Evolutionary conservation across 768 basidiomycete genomes (phyloP), one percentile per base, ranked within the genome.

Genomic region (Phaeotremella skinneri): DNA sequence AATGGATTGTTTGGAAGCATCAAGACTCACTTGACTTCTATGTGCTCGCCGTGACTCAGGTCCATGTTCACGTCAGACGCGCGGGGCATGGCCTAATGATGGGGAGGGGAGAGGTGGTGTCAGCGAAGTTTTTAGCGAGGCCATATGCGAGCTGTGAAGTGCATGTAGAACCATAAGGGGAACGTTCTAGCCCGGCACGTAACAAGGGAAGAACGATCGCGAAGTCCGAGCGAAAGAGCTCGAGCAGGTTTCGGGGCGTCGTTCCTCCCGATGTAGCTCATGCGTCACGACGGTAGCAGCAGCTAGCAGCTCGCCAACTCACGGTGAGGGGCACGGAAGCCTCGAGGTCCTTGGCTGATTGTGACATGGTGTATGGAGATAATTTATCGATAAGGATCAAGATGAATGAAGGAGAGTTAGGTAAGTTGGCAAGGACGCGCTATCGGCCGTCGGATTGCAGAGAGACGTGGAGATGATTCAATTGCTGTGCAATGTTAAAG

Each of bases 21-120:
- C 17, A 7, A 17, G 34, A 67, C 73, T 62, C 52, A 74, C 73
- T 71, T 72, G 49, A 75, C 67, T 55, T 75, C 73, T 37, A 71
- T 57, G n/a, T 55, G 51, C 57, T 70, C 71, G 17, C 67, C 71
- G 48, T 64, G 49, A 4, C 56, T 59, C 20, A 75, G 26, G 52
- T 72, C 67, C 23, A 47, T 61, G 16, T 69, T 66, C 13, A 75
- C 59, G 45, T 75, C 73, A 3, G 67, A 66, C 17, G 71, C 68
- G 21, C 70, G 53, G 1, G 73, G 73, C 73, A 74, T 74, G 26
- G 68, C 56, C 73, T 74, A 52, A 2, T 9, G 3, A 23, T 56
- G 11, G 39, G 48, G 49, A 25, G 32, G 30, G 23, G 30, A 4
- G 9, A 7, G 31, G 41, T 31, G 29, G 26, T 47, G 20, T 47